These are phyloP conservation scores for Colletotrichum sojae DNA, from an alignment of 2,329 filamentous ascomycete species.

Conservation along the genomic window DNA sequence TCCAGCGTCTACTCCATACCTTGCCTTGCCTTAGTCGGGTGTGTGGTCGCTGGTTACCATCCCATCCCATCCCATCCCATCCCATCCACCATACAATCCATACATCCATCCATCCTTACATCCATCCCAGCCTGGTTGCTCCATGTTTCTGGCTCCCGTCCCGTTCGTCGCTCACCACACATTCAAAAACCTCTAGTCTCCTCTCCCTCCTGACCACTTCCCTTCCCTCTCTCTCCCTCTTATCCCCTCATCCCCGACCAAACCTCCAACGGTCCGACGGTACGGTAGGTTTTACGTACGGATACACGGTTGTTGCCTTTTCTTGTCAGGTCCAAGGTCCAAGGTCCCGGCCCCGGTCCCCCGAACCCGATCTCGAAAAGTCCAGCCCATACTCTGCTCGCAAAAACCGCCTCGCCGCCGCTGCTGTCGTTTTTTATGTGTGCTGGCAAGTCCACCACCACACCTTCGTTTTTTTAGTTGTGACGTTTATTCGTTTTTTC, in stretches of 20 bases:
- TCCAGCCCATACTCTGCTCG: conserved; percentile 30
- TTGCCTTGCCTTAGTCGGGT: not conserved
- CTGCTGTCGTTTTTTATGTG: conserved; percentile 12
- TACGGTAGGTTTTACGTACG: conserved; percentile 37
- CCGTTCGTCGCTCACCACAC: conserved; percentile 45
- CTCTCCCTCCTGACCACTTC: conserved; percentile 37
- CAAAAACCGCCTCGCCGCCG: conserved; percentile 13
- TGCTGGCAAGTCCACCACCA: conserved; percentile 31
- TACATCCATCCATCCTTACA: conserved; percentile 3
- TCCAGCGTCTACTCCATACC: too few species aligned
- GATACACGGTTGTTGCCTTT: conserved; percentile 29
- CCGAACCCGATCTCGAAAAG: conserved; percentile 1
- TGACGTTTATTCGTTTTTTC: conserved; percentile 8
- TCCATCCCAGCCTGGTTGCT: conserved; percentile 22
- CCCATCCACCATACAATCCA: conserved; percentile 5
- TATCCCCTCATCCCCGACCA: conserved; percentile 49
- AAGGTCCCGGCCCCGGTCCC: conserved; percentile 22
- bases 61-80: conserved; percentile 3
- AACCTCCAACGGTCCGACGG: conserved; percentile 37
- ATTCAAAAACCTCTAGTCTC: conserved; percentile 58
- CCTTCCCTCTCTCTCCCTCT: conserved; percentile 44
- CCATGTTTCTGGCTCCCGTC: conserved; percentile 23
- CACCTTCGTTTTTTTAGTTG: conserved; percentile 30
- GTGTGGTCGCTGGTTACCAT: conserved; percentile 2
- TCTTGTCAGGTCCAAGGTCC: conserved; percentile 22